Evolutionary conservation across 1,139 yeast species (phyloP).

Genomic region (Pichia sp.): DNA sequence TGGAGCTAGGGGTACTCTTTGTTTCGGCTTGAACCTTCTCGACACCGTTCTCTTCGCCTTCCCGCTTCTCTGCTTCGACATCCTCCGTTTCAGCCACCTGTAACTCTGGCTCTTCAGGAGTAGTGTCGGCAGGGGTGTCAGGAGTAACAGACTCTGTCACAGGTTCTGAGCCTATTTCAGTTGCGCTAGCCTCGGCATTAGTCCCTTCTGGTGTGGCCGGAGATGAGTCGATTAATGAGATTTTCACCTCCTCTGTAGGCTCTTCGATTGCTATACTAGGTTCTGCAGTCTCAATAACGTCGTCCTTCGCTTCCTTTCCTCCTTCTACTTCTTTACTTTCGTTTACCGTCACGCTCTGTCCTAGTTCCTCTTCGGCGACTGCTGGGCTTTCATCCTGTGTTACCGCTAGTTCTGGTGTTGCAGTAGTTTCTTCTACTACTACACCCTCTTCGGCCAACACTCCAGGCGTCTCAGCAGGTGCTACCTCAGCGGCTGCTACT

Average conservation of each 20-base stretch:
- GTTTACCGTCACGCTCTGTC: not conserved
- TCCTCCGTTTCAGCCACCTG: not conserved
- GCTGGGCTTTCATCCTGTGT: not conserved
- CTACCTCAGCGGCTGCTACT: too few species aligned
- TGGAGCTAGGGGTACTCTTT: not conserved
- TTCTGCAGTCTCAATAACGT: not conserved
- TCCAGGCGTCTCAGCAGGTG: not conserved
- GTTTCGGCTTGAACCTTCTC: slow-evolving; percentile 7
- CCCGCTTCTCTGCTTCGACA: slow-evolving; percentile 5
- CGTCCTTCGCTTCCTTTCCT: too few species aligned
- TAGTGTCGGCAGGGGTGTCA: not conserved
- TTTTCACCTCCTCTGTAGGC: not conserved
- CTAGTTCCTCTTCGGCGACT: not conserved
- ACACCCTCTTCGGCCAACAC: not conserved
- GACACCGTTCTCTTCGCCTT: slow-evolving; percentile 13
- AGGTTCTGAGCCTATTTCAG: slow-evolving; percentile 5
- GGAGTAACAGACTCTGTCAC: slow-evolving; percentile 13
- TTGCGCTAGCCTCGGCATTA: not conserved
- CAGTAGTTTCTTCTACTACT: not conserved
- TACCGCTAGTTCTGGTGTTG: not conserved
- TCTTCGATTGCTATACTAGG: not conserved
- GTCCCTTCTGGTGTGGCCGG: not conserved
- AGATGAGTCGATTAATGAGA: not conserved
- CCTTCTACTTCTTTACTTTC: not conserved
- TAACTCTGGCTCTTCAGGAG: not conserved